Evolutionary conservation across 108 stramenopile species (phyloP).

Genomic region (Fistulifera solaris): DNA sequence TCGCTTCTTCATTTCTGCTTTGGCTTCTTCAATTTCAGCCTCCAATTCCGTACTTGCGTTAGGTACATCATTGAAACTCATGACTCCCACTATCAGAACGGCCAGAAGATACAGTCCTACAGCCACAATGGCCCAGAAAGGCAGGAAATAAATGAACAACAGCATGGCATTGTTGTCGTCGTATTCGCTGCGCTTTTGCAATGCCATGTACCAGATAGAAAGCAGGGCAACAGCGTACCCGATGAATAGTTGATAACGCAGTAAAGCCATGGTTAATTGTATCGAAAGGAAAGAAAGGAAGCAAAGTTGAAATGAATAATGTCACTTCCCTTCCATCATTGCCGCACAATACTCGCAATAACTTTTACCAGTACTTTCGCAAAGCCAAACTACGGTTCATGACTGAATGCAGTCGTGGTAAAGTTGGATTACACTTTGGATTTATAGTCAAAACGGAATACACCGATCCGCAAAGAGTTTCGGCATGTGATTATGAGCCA

Average conservation of each 20-base stretch:
- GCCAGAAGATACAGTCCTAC: background rate
- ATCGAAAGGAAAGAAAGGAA: background rate
- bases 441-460: too few species aligned
- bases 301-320: too few species aligned
- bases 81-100: constrained; percentile 15
- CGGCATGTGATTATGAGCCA: too few species aligned
- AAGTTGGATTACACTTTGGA: too few species aligned
- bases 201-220: constrained; percentile 27
- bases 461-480: too few species aligned
- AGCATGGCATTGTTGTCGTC: too few species aligned
- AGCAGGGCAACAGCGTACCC: constrained; percentile 29
- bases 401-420: too few species aligned
- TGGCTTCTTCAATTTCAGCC: constrained; percentile 55
- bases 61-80: constrained; percentile 51
- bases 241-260: constrained; percentile 65
- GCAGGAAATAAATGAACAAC: background rate
- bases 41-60: constrained; percentile 58
- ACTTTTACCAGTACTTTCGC: too few species aligned
- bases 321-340: too few species aligned
- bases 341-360: too few species aligned
- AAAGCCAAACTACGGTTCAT: too few species aligned
- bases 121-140: background rate
- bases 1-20: constrained; percentile 37
- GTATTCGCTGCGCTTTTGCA: constrained; percentile 1
- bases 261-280: constrained; percentile 16